Percentiles rank a stretch among this genome's conserved stretches.
These are phyloP conservation scores for Penicillium riverlandense DNA, from an alignment of 495 filamentous ascomycete genomes.

Conservation along the genomic window DNA sequence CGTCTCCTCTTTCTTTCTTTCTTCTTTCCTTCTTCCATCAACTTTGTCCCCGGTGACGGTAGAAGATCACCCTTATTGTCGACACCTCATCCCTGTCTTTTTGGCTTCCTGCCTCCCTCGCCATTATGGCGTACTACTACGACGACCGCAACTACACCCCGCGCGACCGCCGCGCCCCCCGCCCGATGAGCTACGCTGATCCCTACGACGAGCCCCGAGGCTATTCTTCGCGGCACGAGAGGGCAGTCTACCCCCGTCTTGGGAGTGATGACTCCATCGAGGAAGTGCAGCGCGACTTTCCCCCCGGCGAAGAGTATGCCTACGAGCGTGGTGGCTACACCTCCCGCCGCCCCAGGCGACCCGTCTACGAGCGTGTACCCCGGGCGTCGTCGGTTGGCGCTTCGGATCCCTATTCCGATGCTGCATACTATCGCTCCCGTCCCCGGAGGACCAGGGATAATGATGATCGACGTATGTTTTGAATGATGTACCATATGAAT, in stretches of 20 bases:
- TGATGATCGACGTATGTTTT: slow-evolving; percentile 39
- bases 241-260: slow-evolving; percentile 46
- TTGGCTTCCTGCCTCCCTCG: background rate
- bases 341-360: slow-evolving; percentile 33
- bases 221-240: slow-evolving; percentile 11
- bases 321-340: slow-evolving; percentile 47
- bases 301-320: slow-evolving; percentile 38
- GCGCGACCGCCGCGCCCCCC: slow-evolving; percentile 21
- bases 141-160: slow-evolving; percentile 27
- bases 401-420: slow-evolving; percentile 40
- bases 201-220: slow-evolving; percentile 23
- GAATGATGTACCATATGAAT: background rate
- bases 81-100: background rate
- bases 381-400: slow-evolving; percentile 39
- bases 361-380: slow-evolving; percentile 25
- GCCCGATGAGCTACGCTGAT: slow-evolving; percentile 24
- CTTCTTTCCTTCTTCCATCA: slow-evolving; percentile 5
- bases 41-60: slow-evolving; percentile 9
- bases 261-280: slow-evolving; percentile 59
- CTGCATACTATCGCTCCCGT: slow-evolving; percentile 51
- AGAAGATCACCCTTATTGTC: background rate
- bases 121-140: slow-evolving; percentile 38
- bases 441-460: slow-evolving; percentile 45
- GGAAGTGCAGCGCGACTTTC: slow-evolving; percentile 61
- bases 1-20: slow-evolving; percentile 1